A percentile compares a stretch with the other conserved stretches of the same genome.
Evolutionary conservation across 495 filamentous ascomycete species (phyloP).

Genomic region (Hypoxylon intermedium): DNA sequence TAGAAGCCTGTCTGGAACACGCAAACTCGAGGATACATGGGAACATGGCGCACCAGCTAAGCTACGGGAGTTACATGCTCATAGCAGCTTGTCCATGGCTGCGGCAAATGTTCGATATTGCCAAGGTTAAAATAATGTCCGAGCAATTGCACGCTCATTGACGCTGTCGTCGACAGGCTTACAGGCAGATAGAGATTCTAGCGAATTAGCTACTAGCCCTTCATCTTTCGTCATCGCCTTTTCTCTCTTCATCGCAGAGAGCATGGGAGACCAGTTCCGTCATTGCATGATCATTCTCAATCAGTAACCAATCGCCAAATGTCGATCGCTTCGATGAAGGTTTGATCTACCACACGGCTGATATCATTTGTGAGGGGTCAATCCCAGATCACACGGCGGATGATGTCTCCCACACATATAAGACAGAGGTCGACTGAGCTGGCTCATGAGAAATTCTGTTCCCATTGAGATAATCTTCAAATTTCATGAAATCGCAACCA

Average conservation of each 20-base stretch:
- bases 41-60: no score
- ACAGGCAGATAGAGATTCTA: no score
- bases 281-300: slow-evolving; percentile 25
- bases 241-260: not conserved
- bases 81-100: no score
- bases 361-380: slow-evolving; percentile 39
- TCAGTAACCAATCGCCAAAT: slow-evolving; percentile 22
- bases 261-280: slow-evolving; percentile 1
- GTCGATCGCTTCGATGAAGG: slow-evolving; percentile 26
- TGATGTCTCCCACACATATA: slow-evolving; percentile 14
- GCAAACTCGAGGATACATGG: no score
- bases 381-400: slow-evolving; percentile 19
- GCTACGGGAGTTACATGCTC: no score
- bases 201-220: no score
- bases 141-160: no score
- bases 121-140: no score
- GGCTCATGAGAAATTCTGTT: not conserved
- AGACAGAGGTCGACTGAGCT: not conserved
- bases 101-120: no score
- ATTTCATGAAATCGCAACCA: slow-evolving; percentile 1
- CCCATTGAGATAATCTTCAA: not conserved
- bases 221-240: not conserved
- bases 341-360: slow-evolving; percentile 24
- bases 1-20: not conserved
- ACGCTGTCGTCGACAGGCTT: no score